Conservation (phyloP, 202 grass and related monocot genomes). For the Brachypodium distachyon region DNA sequence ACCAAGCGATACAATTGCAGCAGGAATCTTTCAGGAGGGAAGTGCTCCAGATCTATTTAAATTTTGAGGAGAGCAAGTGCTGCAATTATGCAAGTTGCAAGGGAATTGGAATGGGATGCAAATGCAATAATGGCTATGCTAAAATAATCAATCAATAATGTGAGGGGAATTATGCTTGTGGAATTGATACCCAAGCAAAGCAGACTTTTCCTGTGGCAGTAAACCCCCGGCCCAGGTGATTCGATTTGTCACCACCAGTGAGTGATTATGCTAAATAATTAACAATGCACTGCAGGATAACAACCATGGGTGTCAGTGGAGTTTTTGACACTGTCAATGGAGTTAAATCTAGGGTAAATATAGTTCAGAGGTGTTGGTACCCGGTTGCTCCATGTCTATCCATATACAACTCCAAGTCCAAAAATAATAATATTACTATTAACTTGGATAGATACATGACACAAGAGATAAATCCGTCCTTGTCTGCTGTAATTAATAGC, state of each 20-base stretch:
- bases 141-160: constrained; percentile 8
- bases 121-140: constrained; percentile 7
- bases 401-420: too few species aligned
- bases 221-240: not conserved
- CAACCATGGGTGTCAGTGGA: too few species aligned
- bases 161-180: not conserved
- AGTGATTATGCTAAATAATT: not conserved
- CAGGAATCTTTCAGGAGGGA: not conserved
- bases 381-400: too few species aligned
- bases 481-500: too few species aligned
- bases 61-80: not conserved
- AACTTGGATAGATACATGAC: too few species aligned
- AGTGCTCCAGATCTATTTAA: not conserved
- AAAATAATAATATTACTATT: too few species aligned
- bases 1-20: not conserved
- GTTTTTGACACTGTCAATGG: too few species aligned
- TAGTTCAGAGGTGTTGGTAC: too few species aligned
- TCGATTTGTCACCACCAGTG: not conserved
- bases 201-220: not conserved
- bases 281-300: too few species aligned
- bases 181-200: constrained; percentile 8
- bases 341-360: too few species aligned
- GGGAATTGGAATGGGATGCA: constrained; percentile 25
- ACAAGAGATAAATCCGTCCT: too few species aligned
- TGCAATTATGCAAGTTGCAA: constrained; percentile 21